Percentiles rank a stretch among this genome's conserved stretches.
Evolutionary conservation across 2,329 filamentous ascomycete species (phyloP).

Genomic region (Diaporthe velutina): DNA sequence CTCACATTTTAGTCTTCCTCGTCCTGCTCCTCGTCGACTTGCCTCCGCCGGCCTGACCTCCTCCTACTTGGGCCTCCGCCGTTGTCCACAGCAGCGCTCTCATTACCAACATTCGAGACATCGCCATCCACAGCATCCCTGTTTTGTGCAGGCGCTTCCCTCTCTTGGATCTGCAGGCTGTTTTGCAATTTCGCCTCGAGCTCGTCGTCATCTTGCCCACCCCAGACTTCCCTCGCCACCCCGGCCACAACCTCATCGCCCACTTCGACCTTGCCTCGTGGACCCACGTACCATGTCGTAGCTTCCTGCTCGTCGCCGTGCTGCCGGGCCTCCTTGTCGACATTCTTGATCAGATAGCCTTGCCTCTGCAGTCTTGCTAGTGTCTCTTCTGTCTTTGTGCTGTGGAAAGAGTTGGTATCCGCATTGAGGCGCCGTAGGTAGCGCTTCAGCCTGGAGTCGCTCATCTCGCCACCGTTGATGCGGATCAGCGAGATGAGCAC

Average conservation of each 20-base stretch:
- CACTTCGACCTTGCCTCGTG: conserved; percentile 87
- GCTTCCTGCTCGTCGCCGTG: conserved; percentile 76
- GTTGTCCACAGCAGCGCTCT: conserved; percentile 20
- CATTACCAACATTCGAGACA: conserved; percentile 15
- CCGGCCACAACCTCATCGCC: conserved; percentile 81
- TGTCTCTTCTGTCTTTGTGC: conserved; percentile 81
- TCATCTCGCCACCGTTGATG: conserved; percentile 79
- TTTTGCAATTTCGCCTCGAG: conserved; percentile 71
- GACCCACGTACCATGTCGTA: conserved; percentile 86
- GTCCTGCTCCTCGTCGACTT: conserved; percentile 27
- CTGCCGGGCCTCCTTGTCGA: conserved; percentile 68
- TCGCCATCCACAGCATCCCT: conserved; percentile 41
- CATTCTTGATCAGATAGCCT: conserved; percentile 82
- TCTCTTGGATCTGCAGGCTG: conserved; percentile 68
- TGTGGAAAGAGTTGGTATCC: conserved; percentile 76
- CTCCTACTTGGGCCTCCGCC: conserved; percentile 29
- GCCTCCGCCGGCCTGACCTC: conserved; percentile 26
- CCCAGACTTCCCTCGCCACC: conserved; percentile 74
- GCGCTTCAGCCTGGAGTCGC: conserved; percentile 82
- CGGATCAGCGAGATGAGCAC: conserved; percentile 83
- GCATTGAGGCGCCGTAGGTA: conserved; percentile 82
- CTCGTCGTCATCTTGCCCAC: conserved; percentile 59
- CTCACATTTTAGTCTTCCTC: conserved; percentile 10
- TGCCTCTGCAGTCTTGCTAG: conserved; percentile 83
- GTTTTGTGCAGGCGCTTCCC: conserved; percentile 40